Evolutionary conservation across 768 basidiomycete species (phyloP), one percentile per base, ranked within the genome.

Genomic region (Rhodosporidiobolus sp.): DNA sequence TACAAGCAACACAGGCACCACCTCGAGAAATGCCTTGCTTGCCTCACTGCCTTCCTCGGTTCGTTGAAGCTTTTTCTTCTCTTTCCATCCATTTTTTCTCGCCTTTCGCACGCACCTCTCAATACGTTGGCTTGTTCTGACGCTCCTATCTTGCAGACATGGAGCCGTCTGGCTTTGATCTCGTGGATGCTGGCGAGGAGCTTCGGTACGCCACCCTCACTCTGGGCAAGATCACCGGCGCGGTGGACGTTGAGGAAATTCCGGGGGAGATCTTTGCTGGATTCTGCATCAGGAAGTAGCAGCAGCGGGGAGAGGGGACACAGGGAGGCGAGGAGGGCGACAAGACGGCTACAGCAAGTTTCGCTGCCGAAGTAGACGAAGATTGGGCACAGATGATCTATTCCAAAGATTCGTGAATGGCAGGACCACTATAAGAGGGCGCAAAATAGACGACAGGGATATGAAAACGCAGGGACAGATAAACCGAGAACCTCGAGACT

Each of bases 261-360:
- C 80, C 94, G 30, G 91, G 92, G 69, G 86, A 86, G 28, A 85
- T 95, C 34, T 95, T 95, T 79, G 84, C 85, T 45, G 89, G 90
- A 61, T 95, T 95, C 80, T 95, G 93, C 78, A 91, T 94, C 63
- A 92, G 92, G 49, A 92, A 94, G 82, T 91, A 62, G 61, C 7
- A 14, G 38, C 38, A 14, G 38, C n/a, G 38, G 14, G 38, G 38
- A 43, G 38, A 43, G 38, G n/a, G n/a, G n/a, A n/a, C n/a, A n/a
- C n/a, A n/a, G n/a, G n/a, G n/a, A n/a, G n/a, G n/a, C n/a, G 38
- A 43, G 38, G 38, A 43, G 38, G 14, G 38, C 38, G 38, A 43
- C 8, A 43, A 7, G 38, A 7, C 38, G 8, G 38, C n/a, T n/a
- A n/a, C n/a, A n/a, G n/a, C n/a, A 14, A 14, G 38, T 43, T 43